phyloP scores from a whole-genome alignment of 345 rosid species.

The Salix koriyanagi region DNA sequence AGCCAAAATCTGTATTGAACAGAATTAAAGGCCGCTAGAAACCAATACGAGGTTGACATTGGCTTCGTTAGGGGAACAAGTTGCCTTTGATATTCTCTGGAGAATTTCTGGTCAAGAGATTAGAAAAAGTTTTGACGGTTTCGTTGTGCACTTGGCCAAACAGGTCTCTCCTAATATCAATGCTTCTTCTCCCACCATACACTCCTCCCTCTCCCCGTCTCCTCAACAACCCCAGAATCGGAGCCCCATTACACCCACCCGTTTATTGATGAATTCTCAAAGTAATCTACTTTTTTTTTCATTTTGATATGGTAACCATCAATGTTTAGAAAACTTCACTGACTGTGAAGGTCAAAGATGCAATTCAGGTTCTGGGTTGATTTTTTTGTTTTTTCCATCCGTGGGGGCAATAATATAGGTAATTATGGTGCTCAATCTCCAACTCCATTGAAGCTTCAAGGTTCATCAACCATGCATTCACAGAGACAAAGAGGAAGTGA shows the following conservation, averaged over 20 bases:
- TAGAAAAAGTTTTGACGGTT: too few relatives aligned
- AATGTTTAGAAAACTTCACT: too few relatives aligned
- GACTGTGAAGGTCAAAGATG: too few relatives aligned
- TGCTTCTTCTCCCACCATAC: background rate
- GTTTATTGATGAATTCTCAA: background rate
- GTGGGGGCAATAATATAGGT: background rate
- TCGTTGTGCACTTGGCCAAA: too few relatives aligned
- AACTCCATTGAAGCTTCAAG: background rate
- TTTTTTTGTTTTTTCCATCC: too few relatives aligned
- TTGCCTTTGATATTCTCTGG: conserved; percentile 5
- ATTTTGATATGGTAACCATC: background rate
- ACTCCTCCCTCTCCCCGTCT: background rate
- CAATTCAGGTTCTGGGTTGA: too few relatives aligned
- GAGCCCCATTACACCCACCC: background rate
- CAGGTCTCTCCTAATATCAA: too few relatives aligned
- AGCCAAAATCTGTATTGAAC: conserved; percentile 29
- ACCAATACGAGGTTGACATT: conserved; percentile 26
- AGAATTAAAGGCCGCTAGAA: conserved; percentile 21
- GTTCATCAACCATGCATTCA: too few relatives aligned
- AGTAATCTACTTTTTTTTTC: background rate
- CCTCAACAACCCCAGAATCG: background rate
- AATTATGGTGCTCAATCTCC: background rate
- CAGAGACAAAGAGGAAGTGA: too few relatives aligned
- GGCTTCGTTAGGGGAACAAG: conserved; percentile 29
- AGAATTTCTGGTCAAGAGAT: too few relatives aligned